Base-by-base conservation (phyloP, 2,329 filamentous ascomycete species). In the Aspergillus fumigatus region DNA sequence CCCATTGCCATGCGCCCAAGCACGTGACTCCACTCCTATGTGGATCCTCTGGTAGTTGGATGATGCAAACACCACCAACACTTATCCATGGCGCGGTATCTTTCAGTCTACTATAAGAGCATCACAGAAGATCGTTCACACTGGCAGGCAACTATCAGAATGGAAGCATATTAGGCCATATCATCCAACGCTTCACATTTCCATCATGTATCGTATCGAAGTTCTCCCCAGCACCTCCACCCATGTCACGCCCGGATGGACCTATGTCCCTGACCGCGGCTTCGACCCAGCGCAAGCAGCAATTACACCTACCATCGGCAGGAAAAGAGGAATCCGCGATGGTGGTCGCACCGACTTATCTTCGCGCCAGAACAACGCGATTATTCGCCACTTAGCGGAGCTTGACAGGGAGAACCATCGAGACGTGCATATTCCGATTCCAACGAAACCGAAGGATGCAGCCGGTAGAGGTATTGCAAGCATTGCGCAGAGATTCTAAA, bases 171-270 rank as follows among this genome's bases (percentile, higher is more conserved):
- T 35, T 48, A 52, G 35, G 27, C 38, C 43, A 10, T 48, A 47
- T 23, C 52, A 43, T 29, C 21, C 50, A 14, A 17, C 29, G 14
- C 25, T n/a, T 26, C 35, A 32, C 41, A n/a, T 25, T 51, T n/a
- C 5, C 35, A 54, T 38, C 47, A 87, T 86, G 81, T 84, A 84
- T 64, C 88, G 89, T 66, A 90, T 97, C 66, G 87, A 95, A 74
- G 88, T 96, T 65, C 79, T 97, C 56, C 89, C 90, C 38, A 86
- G 84, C 68, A 79, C 85, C 27, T 85, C 85, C 59, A 86, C 85
- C 17, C 84, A 84, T 48, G 79, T 83, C 48, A 89, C 90, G 1
- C 92, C 93, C 1, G 93, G 93, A 67, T 97, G 92, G 88, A 91
- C 91, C 11, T 96, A 96, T 71, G 90, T 97, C 1, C 87, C 92